Base-by-base conservation (phyloP, 371 early-diverging fungal species). In the Mortierella sp. region DNA sequence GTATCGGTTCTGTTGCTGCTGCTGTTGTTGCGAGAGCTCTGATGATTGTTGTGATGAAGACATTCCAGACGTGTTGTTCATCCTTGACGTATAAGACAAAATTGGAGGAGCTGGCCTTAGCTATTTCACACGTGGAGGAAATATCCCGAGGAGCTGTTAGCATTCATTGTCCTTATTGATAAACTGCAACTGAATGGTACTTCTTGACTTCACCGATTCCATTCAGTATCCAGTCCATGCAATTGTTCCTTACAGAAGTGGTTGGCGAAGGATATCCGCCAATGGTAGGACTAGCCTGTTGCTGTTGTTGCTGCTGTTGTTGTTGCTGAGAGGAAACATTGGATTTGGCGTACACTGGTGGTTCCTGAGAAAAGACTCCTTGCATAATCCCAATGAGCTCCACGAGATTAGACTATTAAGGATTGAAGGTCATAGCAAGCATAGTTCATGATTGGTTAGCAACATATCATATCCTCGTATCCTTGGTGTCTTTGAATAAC, bases 331-430 rank as follows among this genome's bases (percentile, higher is more conserved):
- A 29, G 4, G 72, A 72, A 7, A 61, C 61, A 40, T 65, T 86
- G 34, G 92, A 90, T 71, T 92, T 93, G 40, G 94, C 90, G 74
- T 94, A 95, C 11, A 95, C 95, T 26, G 96, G 96, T 39, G 96
- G 95, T 73, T 95, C 95, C 61, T 87, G 87, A 0, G 90, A 87
- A 87, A 96, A 96, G 19, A 94, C 87, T 39, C 87, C 88, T 77
- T 95, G 95, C 50, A 96, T 80, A 61, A 92, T 89, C 29, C 89
- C 86, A 48, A 95, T 87, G 26, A 95, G 86, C 24, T 92, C 89
- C 52, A 90, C 77, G 43, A 95, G 81, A 55, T 89, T 93, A 64
- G 91, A 89, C 71, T 90, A 70, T 40, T 13, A 9, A 65, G 8
- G 26, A 48, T 31, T 9, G 8, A 48, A 63, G 29, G 11, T 19